Evolutionary conservation across 495 filamentous ascomycete genomes (phyloP), one percentile per base, ranked within the genome.

Genomic region (Penicillium robsamsonii): DNA sequence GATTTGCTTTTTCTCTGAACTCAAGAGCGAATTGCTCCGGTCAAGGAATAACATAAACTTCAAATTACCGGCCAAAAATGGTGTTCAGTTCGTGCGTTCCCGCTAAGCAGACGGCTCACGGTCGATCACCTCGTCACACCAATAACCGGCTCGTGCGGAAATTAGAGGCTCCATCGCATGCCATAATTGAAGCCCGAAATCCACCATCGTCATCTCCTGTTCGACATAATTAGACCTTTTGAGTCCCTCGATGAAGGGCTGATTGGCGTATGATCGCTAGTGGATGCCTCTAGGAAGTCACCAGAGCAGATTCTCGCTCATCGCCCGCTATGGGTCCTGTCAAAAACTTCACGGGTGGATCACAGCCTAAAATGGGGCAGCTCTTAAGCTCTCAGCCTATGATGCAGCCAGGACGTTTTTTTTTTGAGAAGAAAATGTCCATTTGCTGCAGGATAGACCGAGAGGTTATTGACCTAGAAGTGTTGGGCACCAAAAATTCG

Each of bases 71-170:
- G 45, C 57, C 57, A 61, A 50, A 60, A 55, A 44, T 62, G 53
- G 58, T 30, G 53, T 44, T 62, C 40, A 40, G 59, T 58, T 60
- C 56, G 41, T 49, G 47, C 55, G 55, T 54, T 59, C 47, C 61
- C 61, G 44, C 41, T 56, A 52, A 54, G 45, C 57, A 50, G 56
- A 47, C 43, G 64, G 27, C 35, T 58, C 62, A 59, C 56, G 51
- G 50, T 41, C 66, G 63, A 68, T 68, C 66, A 53, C 51, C 22
- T 55, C 58, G 30, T 64, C 56, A 60, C 63, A 58, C 66, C 66
- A 68, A 68, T 68, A 43, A 46, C 15, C 9, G 41, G 37, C 30
- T 17, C 46, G 13, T 4, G n/a, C 46, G 63, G 63, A 68, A 66
- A 68, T 68, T 66, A 56, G 58, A 54, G 43, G 40, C 60, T 58